Base-by-base conservation (phyloP, 2,329 filamentous ascomycete genomes). In the Scedosporium dehoogii region DNA sequence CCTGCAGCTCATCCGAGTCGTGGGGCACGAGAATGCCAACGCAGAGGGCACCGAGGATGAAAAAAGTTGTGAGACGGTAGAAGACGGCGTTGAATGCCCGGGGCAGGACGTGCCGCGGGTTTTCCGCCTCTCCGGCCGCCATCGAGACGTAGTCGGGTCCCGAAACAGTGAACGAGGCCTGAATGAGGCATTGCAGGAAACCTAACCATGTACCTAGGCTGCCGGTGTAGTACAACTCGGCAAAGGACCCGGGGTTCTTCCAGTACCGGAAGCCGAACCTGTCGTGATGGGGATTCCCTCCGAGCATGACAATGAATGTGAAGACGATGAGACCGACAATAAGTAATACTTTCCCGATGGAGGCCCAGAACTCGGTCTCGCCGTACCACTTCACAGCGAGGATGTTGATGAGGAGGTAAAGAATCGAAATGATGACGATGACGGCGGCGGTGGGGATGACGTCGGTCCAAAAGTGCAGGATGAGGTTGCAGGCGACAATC, bases 291-390 rank as follows among this genome's bases (percentile, higher is more conserved):
- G 91, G 91, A 67, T 93, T 94, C 2, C 89, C 91, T 6, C 91
- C 91, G 1, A 94, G 76, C 87, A 94, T 93, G 66, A 86, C 85
- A 66, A 96, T 81, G 69, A 96, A 91, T 2, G 91, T 93, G 75
- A 90, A 92, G 65, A 85, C 68, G 67, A 92, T 81, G 59, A 93
- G 79, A 1, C 84, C 88, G 42, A 91, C 73, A 64, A 90, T 89
- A 59, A 92, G 79, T 2, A 92, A 67, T 2, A 91, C 82, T 71
- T 92, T 91, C 62, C 86, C 86, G 2, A 90, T 71, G 2, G 90
- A 86, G 21, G 87, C 84, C 81, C 81, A 85, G 69, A 96, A 94
- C 70, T 94, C 90, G 0, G 86, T 83, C 73, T 91, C 88, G 55
- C 89, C 89, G 63, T 90, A 92, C 79, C 81, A 90, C 66, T 87